These are phyloP conservation scores for Hortiboletus rubellus DNA, from an alignment of 1,284 basidiomycete species.

Conservation along the genomic window DNA sequence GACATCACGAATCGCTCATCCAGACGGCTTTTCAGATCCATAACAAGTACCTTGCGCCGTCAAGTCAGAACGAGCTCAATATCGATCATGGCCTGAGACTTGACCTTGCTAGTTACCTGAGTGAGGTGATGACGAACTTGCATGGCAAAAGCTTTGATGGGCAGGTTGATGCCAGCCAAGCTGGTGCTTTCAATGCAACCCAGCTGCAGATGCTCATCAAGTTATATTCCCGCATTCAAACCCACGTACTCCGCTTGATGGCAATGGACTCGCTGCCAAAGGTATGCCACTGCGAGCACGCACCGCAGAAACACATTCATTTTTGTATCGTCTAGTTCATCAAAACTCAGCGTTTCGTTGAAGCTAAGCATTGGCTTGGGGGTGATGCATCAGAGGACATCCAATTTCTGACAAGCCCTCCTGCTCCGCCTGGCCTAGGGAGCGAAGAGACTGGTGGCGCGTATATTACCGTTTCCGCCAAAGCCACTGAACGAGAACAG, in stretches of 20 bases:
- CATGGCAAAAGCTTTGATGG: slow-evolving; percentile 79
- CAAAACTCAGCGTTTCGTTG: slow-evolving; percentile 77
- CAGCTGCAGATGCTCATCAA: slow-evolving; percentile 93
- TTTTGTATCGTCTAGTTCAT: slow-evolving; percentile 59
- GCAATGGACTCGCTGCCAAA: slow-evolving; percentile 97
- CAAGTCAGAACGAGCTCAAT: slow-evolving; percentile 94
- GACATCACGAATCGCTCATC: slow-evolving; percentile 93
- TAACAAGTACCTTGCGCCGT: slow-evolving; percentile 93
- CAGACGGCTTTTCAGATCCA: slow-evolving; percentile 94
- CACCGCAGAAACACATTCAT: neutral
- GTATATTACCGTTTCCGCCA: slow-evolving; percentile 81
- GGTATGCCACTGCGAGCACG: slow-evolving; percentile 44
- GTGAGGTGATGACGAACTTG: slow-evolving; percentile 75
- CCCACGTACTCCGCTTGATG: slow-evolving; percentile 96
- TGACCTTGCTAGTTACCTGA: slow-evolving; percentile 91
- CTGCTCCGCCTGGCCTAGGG: slow-evolving; percentile 67
- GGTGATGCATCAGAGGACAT: slow-evolving; percentile 68
- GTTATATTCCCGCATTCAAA: slow-evolving; percentile 95
- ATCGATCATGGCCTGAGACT: slow-evolving; percentile 96
- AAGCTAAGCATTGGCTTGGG: slow-evolving; percentile 72
- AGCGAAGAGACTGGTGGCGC: slow-evolving; percentile 74
- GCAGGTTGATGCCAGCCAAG: slow-evolving; percentile 77
- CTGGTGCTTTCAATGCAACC: slow-evolving; percentile 81
- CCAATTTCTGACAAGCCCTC: slow-evolving; percentile 50
- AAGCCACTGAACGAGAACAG: slow-evolving; percentile 62